Conservation (phyloP, 208 protist genomes). For the Wallacemonas sp. region DNA sequence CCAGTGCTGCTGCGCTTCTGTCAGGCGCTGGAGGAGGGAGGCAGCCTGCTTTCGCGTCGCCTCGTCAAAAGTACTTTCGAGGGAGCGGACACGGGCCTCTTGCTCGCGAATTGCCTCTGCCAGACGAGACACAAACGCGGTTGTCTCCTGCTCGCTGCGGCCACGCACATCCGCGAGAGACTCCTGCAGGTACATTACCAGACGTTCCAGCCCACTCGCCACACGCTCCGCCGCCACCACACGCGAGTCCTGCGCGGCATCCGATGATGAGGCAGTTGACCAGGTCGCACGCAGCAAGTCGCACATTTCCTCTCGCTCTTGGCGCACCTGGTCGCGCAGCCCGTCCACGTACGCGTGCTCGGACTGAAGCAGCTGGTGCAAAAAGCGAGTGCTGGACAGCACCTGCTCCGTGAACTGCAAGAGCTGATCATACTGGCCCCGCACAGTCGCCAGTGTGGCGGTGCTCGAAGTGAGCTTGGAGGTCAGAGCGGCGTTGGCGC, state of each 20-base stretch:
- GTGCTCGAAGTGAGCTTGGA: slow-evolving; percentile 27
- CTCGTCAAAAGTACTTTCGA: slow-evolving; percentile 54
- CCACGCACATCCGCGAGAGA: slow-evolving; percentile 34
- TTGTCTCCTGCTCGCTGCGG: slow-evolving; percentile 34
- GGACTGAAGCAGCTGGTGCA: slow-evolving; percentile 43
- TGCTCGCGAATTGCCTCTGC: slow-evolving; percentile 56
- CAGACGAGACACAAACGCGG: slow-evolving; percentile 47
- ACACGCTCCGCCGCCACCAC: neutral
- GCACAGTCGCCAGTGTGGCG: slow-evolving; percentile 34
- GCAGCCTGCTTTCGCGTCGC: slow-evolving; percentile 44
- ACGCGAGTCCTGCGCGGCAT: neutral
- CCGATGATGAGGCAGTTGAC: slow-evolving; percentile 23
- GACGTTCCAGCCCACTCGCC: slow-evolving; percentile 29
- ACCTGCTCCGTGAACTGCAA: slow-evolving; percentile 48
- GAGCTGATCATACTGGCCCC: slow-evolving; percentile 38
- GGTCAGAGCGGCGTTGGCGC: slow-evolving; percentile 48
- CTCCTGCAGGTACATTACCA: slow-evolving; percentile 52
- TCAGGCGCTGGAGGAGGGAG: slow-evolving; percentile 53
- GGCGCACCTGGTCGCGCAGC: slow-evolving; percentile 43
- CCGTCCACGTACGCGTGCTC: slow-evolving; percentile 44
- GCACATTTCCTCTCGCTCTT: slow-evolving; percentile 53
- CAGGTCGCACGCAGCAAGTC: slow-evolving; percentile 50
- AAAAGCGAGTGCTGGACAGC: slow-evolving; percentile 31
- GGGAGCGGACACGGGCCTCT: slow-evolving; percentile 45
- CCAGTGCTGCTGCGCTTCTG: slow-evolving; percentile 51